Conservation (phyloP, 345 rosid genomes). For the Boechera retrofracta region DNA sequence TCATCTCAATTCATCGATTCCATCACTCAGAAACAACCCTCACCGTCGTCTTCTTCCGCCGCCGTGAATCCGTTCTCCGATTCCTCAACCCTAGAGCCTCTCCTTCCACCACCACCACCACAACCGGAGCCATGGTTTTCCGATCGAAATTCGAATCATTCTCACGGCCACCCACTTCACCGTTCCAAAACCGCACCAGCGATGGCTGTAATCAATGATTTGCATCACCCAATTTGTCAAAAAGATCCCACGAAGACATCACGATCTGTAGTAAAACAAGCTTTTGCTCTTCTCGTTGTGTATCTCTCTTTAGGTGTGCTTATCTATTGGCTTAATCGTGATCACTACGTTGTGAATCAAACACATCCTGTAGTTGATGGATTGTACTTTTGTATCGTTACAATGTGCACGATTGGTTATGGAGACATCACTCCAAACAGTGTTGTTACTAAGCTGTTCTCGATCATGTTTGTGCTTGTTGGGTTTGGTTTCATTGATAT, state of each 20-base stretch:
- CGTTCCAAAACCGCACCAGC: constrained; percentile 94
- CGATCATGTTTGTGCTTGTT: constrained; percentile 81
- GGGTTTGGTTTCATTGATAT: constrained; percentile 93
- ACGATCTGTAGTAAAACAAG: constrained; percentile 70
- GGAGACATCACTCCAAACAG: constrained; percentile 90
- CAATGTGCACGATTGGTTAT: constrained; percentile 96
- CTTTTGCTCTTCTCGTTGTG: constrained; percentile 58
- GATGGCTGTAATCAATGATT: constrained; percentile 76
- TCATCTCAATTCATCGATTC: constrained; percentile 64
- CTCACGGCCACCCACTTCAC: constrained; percentile 57
- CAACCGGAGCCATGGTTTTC: constrained; percentile 32
- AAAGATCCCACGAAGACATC: constrained; percentile 53
- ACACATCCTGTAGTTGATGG: constrained; percentile 96
- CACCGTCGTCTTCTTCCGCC: constrained; percentile 41
- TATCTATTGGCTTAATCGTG: constrained; percentile 73
- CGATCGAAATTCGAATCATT: not conserved
- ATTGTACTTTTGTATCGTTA: constrained; percentile 86
- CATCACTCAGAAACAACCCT: constrained; percentile 48
- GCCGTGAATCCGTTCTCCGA: constrained; percentile 27
- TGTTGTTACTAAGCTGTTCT: constrained; percentile 75
- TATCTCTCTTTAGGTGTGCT: constrained; percentile 78
- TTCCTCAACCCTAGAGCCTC: constrained; percentile 38
- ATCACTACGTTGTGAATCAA: constrained; percentile 59
- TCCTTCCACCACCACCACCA: constrained; percentile 21
- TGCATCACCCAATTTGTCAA: constrained; percentile 41